Percentiles rank a stretch among this genome's conserved stretches.
phyloP scores from a whole-genome alignment of 306 rosid genomes.

The Pterocarpus santalinus region DNA sequence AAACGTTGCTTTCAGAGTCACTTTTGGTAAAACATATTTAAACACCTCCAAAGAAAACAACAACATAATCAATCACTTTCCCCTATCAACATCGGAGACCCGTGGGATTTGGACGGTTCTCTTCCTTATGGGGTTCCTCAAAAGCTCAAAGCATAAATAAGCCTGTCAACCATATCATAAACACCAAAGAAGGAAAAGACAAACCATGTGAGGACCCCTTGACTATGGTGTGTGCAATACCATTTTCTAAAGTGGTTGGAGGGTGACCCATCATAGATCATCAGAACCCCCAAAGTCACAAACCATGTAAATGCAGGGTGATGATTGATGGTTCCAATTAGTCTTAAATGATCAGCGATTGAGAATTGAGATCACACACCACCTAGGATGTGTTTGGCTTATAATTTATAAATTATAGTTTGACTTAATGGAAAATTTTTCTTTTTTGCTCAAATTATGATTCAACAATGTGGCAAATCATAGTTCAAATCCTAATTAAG shows the following conservation, averaged over 20 bases:
- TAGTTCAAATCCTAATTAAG: too few relatives aligned
- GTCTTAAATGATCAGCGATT: not conserved
- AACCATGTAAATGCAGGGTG: not conserved
- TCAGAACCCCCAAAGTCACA: not conserved
- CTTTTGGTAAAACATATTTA: slow-evolving; percentile 40
- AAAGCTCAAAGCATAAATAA: slow-evolving; percentile 47
- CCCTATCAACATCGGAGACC: slow-evolving; percentile 62
- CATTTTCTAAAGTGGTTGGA: slow-evolving; percentile 43
- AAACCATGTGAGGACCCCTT: slow-evolving; percentile 60
- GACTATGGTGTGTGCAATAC: slow-evolving; percentile 42
- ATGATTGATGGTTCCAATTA: slow-evolving; percentile 19
- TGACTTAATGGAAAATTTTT: too few relatives aligned
- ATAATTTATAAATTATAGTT: too few relatives aligned
- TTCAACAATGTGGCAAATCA: too few relatives aligned
- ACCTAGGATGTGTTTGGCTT: not conserved
- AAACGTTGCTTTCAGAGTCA: slow-evolving; percentile 64
- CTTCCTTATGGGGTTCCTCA: slow-evolving; percentile 52
- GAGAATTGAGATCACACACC: not conserved
- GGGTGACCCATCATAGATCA: slow-evolving; percentile 35
- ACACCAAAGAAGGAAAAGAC: slow-evolving; percentile 57
- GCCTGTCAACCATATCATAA: slow-evolving; percentile 45
- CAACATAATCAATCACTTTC: slow-evolving; percentile 65
- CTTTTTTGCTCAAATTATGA: too few relatives aligned
- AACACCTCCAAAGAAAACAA: slow-evolving; percentile 50
- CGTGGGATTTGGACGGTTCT: slow-evolving; percentile 64